Base-by-base conservation (phyloP, 2,329 filamentous ascomycete species). In the Alternaria atra region DNA sequence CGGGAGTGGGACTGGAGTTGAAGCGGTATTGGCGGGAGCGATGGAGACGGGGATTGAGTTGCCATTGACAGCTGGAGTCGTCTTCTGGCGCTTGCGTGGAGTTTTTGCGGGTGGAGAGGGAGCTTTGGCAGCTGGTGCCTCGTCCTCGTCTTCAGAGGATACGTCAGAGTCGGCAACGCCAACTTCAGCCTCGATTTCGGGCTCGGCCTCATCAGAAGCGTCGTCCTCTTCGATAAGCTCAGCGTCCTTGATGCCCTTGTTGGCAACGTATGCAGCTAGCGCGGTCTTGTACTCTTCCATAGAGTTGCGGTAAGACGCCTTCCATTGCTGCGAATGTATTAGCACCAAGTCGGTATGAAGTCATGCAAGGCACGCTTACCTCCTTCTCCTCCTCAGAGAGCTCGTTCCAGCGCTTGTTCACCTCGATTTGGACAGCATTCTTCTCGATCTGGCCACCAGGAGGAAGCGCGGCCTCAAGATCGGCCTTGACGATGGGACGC, bases 381-480 rank as follows among this genome's bases (percentile, higher is more conserved):
- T 85, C 81, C 74, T 96, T 96, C 82, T 96, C 90, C 9, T 83
- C 80, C 2, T 89, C 85, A 6, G 84, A 83, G 90, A 97, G 93
- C 66, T 87, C 86, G 63, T 89, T 86, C 94, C 94, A 97, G 73
- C 94, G 88, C 71, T 89, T 89, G 74, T 93, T 94, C 40, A 93
- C 92, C 80, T 97, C 93, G 61, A 92, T 89, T 76, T 93, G 91
- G 50, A 98, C 91, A 59, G 94, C 92, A 74, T 93, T 93, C 77
- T 94, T 94, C 78, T 91, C 90, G 7, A 90, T 89, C 61, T 88
- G 85, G n/a, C 87, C 77, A 23, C 91, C 91, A 10, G 97, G 86
- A 47, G 79, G 74, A 5, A 76, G 70, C n/a, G 68, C 64, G 35
- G 65, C 64, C 62, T 77, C 73, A 9, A 80, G 69, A 70, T 96